These are phyloP conservation scores for Furcasterigmium furcatum DNA, from an alignment of 2,329 filamentous ascomycete species.

Conservation along the genomic window DNA sequence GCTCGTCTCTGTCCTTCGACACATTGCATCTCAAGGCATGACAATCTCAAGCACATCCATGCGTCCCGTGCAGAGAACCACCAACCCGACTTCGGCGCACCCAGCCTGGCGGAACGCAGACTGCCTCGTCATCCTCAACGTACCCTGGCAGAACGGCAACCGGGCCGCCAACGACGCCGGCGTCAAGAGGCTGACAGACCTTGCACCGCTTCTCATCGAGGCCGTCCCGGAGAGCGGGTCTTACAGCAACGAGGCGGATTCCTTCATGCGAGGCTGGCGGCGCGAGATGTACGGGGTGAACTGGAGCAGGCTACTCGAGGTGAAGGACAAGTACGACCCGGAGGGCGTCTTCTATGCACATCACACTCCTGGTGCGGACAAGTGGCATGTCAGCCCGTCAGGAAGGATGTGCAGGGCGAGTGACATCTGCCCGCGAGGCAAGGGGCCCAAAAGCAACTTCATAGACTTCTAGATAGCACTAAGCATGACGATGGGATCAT, in stretches of 20 bases:
- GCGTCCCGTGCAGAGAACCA: neutral
- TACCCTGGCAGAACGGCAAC: slow-evolving; percentile 16
- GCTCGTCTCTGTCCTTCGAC: slow-evolving; percentile 8
- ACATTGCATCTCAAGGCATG: neutral
- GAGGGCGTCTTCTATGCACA: slow-evolving; percentile 38
- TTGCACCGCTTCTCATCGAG: slow-evolving; percentile 27
- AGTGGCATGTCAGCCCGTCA: neutral
- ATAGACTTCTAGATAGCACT: no score
- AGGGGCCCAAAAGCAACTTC: no score
- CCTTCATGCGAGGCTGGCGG: slow-evolving; percentile 37
- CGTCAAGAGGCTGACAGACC: slow-evolving; percentile 15
- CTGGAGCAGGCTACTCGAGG: slow-evolving; percentile 31
- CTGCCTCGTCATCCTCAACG: slow-evolving; percentile 9
- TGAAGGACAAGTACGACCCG: slow-evolving; percentile 51
- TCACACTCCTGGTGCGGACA: neutral
- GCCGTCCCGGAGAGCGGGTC: slow-evolving; percentile 35
- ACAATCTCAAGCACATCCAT: slow-evolving; percentile 1
- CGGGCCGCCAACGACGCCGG: slow-evolving; percentile 19
- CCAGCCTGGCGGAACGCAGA: slow-evolving; percentile 16
- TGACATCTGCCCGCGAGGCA: no score
- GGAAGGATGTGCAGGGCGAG: no score
- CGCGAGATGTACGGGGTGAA: slow-evolving; percentile 41
- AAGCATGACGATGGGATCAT: no score
- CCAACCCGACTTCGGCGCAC: slow-evolving; percentile 13
- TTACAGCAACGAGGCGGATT: slow-evolving; percentile 49